Base-by-base conservation (phyloP, 305 asterid genomes). In the Coffea humblotiana region DNA sequence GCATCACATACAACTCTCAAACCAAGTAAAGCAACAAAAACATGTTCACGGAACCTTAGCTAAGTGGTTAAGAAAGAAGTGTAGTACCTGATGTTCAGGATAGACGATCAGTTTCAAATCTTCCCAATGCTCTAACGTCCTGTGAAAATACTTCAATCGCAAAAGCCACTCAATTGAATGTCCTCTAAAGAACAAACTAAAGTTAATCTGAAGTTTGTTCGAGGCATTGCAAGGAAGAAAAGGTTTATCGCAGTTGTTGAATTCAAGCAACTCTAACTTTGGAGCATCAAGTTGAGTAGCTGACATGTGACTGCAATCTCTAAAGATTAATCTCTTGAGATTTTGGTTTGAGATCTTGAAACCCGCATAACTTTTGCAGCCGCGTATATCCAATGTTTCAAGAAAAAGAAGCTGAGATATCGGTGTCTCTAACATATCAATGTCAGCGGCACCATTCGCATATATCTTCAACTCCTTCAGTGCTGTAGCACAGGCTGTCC, bases 321-420 rank as follows among this genome's bases (percentile, higher is more conserved):
- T 48, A n/a, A 79, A 72, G 52, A 18, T 43, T 73, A 61, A n/a
- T 35, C 49, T 72, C 76, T 71, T 47, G 18, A 79, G 82, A 32
- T 12, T 79, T 35, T 79, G 78, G 37, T 77, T 79, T 63, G 76
- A 71, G 25, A 79, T 60, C 13, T 10, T 29, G 47, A 48, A 61
- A 11, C n/a, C 15, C 14, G 1, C 16, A 4, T 51, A 45, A 10
- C 25, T 58, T 2, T 4, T 10, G 4, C 43, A 72, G 2, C 27
- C 9, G 2, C 14, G 45, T 1, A 79, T 0, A 6, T 72, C 77
- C 77, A 79, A 61, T 11, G 43, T n/a, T 47, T 79, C 82, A 63
- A 79, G 77, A 61, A 58, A 4, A 3, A 63, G 72, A 25, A 72
- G 48, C 13, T 79, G 52, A 61, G 82, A 72, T 16, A 79, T 29